These are phyloP conservation scores for Emergomyces orientalis DNA, from an alignment of 2,329 filamentous ascomycete species.

Conservation along the genomic window DNA sequence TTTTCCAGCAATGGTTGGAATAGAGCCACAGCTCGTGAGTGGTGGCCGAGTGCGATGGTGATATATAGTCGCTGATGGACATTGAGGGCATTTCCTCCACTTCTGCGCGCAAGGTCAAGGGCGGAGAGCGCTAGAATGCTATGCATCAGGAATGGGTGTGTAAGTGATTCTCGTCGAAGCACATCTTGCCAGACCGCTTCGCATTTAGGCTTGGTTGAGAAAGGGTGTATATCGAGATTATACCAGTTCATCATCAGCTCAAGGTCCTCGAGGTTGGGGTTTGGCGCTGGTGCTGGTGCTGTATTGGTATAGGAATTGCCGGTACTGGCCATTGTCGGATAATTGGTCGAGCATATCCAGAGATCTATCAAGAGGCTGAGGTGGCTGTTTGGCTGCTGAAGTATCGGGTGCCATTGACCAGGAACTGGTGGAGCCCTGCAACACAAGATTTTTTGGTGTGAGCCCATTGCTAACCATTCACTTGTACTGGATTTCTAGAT, in stretches of 20 bases:
- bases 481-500: neutral
- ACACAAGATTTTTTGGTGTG: neutral
- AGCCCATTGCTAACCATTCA: neutral
- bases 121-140: slow-evolving; percentile 30
- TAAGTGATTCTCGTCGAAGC: slow-evolving; percentile 25
- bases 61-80: slow-evolving; percentile 15
- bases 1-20: slow-evolving; percentile 19
- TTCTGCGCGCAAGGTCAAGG: slow-evolving; percentile 23
- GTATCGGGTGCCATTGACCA: neutral
- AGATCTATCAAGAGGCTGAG: neutral
- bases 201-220: slow-evolving; percentile 20
- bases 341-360: neutral
- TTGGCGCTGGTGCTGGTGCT: neutral
- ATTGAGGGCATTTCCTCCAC: slow-evolving; percentile 10
- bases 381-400: no score
- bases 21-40: slow-evolving; percentile 20
- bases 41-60: slow-evolving; percentile 23
- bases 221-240: slow-evolving; percentile 26
- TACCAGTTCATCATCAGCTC: slow-evolving; percentile 32
- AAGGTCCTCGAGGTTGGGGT: slow-evolving; percentile 22
- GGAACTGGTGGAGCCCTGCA: neutral
- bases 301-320: neutral
- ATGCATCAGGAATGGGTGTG: slow-evolving; percentile 25
- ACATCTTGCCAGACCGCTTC: slow-evolving; percentile 26
- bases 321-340: neutral